Base-by-base conservation (phyloP, 345 rosid species). In the Geranium brycei region DNA sequence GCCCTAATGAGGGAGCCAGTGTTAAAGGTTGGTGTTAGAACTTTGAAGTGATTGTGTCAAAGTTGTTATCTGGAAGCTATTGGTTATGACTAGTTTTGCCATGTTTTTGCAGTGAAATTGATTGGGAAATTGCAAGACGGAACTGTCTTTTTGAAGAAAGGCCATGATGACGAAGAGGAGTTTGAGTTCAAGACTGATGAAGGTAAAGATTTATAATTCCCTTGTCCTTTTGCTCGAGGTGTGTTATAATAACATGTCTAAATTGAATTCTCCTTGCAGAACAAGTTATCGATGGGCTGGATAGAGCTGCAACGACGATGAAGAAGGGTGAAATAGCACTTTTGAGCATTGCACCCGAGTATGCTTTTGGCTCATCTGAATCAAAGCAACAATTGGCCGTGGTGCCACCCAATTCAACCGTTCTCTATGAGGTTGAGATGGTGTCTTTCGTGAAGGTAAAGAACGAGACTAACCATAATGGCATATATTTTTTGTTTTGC, bases 251-350 rank as follows among this genome's bases (percentile, higher is more conserved):
- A 23, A 47, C 15, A 13, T 47, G 11, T 47, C 11, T 47, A 13
- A 13, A 47, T 13, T 10, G 13, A 6, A 1, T 19, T 58, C 70
- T 58, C 31, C 56, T 40, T 61, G 62, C 82, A 95, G 99, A 85
- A 66, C 89, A 91, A 87, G 97, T 91, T 8, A 75, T 87, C 51
- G 91, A 88, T 64, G 99, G 99, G 47, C 93, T 95, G 61, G 97
- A 91, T 76, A 88, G 66, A 84, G 89, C 95, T 53, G 83, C 82
- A 59, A 69, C 72, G 76, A 76, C 80, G 16, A 88, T 95, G 99
- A 95, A 88, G 81, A 95, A 88, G 75, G 96, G 92, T 18, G 99
- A 95, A 74, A 75, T 82, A 51, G 96, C 96, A 18, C 61, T 82
- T 58, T 40, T 91, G 64, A 88, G 87, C 7, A 76, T 91, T 63